phyloP scores from a whole-genome alignment of 73 alveolate species.

The Paramecium bursaria region DNA sequence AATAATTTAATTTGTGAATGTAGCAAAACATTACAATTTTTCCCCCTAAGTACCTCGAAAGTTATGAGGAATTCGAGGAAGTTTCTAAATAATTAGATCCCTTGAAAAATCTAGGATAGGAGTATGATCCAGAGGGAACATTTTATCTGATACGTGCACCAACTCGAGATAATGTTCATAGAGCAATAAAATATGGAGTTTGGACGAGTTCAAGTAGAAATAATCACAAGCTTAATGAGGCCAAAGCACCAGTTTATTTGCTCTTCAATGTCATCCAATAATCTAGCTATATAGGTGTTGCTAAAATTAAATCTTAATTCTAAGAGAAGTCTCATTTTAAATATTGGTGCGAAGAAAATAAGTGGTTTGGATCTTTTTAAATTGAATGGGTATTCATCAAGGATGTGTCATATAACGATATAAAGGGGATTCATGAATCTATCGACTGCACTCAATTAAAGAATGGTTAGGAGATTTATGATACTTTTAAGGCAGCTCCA shows the following conservation, averaged over 20 bases:
- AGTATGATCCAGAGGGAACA: slow-evolving; percentile 64
- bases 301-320: slow-evolving; percentile 68
- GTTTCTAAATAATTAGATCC: not conserved
- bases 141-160: slow-evolving; percentile 73
- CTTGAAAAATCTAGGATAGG: slow-evolving; percentile 18
- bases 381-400: slow-evolving; percentile 77
- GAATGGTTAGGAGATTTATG: slow-evolving; percentile 4
- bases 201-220: slow-evolving; percentile 77
- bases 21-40: slow-evolving; percentile 28
- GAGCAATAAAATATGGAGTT: slow-evolving; percentile 68
- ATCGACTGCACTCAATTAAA: slow-evolving; percentile 53
- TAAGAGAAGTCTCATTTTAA: slow-evolving; percentile 70
- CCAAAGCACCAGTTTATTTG: slow-evolving; percentile 70
- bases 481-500: not conserved
- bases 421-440: slow-evolving; percentile 65
- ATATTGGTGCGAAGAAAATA: slow-evolving; percentile 76
- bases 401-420: slow-evolving; percentile 75
- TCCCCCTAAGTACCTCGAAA: slow-evolving; percentile 30
- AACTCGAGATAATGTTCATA: slow-evolving; percentile 70
- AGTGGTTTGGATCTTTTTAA: slow-evolving; percentile 74
- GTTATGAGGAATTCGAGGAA: slow-evolving; percentile 51
- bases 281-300: slow-evolving; percentile 71
- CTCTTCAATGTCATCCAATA: slow-evolving; percentile 67
- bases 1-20: slow-evolving; percentile 34
- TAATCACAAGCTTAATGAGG: slow-evolving; percentile 72